Base-by-base conservation (phyloP, 164 flowering plant species). In the Brasenia schreberi region DNA sequence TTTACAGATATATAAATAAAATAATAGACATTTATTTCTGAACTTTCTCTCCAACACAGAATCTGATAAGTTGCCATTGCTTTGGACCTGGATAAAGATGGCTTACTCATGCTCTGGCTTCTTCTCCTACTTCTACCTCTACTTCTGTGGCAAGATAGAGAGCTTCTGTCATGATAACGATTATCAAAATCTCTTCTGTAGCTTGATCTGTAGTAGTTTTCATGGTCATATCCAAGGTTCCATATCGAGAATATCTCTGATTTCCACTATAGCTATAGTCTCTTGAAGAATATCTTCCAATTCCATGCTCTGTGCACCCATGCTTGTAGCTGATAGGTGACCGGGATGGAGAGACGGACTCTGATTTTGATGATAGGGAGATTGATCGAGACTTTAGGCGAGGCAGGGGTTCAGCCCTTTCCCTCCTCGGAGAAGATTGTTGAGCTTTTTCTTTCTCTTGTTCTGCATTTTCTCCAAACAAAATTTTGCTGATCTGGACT, bases 401-500 rank as follows among this genome's bases (percentile, higher is more conserved):
- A 45, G 71, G 61, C 52, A 64, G 61, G 60, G 64, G 52, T 61
- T 61, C 75, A 18, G 65, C 49, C 49, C 18, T 19, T 19, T 72
- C 70, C 68, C 67, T 67, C 64, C 18, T 64, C 63, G 59, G 43
- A 12, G 62, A 39, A 9, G 42, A 18, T 39, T 72, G 62, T 6
- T 64, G 67, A 2, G 27, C 62, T 9, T 53, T 69, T 23, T 33
- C 75, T 65, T 72, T 62, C 17, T 11, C 65, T 18, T 5, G 19
- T 19, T 52, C 44, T 5, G 42, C 27, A 14, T 42, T 73, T 63
- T 69, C 72, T 16, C 69, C 59, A n/a, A 62, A 65, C 64, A 73
- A 63, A 42, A 73, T 66, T 45, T n/a, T 73, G 69, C 72, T 68
- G 64, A 73, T 73, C 66, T 73, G 71, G n/a, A 69, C 75, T 42